A percentile compares a stretch with the other conserved stretches of the same genome.
phyloP scores from a whole-genome alignment of 768 basidiomycete genomes.

The Trametes punicea region DNA sequence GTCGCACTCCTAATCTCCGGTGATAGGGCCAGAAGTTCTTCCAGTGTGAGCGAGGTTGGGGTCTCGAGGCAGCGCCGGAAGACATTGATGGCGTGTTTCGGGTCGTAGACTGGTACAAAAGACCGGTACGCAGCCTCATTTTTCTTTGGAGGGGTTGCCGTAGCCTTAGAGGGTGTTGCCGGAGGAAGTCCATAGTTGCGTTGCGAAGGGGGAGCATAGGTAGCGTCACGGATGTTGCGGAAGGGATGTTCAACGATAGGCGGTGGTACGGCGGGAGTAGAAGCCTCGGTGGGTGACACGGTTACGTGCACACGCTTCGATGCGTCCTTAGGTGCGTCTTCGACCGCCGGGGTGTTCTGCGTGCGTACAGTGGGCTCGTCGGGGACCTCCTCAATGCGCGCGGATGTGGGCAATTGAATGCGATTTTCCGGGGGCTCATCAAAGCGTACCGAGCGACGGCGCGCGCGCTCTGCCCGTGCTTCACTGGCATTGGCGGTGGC shows the following conservation, averaged over 20 bases:
- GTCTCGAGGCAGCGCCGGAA: conserved; percentile 6
- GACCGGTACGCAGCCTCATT: conserved; percentile 1
- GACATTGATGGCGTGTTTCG: conserved; percentile 3
- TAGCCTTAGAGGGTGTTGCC: background rate
- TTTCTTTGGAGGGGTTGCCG: background rate
- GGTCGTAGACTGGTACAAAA: background rate
- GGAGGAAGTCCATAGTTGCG: conserved; percentile 18
- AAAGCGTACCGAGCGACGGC: background rate
- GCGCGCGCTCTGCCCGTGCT: background rate
- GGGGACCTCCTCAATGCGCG: no score
- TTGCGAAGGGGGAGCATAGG: conserved; percentile 1
- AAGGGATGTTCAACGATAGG: conserved; percentile 6
- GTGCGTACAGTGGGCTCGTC: background rate
- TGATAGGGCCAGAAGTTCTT: conserved; percentile 1
- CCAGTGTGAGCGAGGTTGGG: background rate
- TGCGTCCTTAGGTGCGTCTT: background rate
- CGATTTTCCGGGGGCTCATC: background rate
- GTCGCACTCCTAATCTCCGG: conserved; percentile 6
- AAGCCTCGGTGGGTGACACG: background rate
- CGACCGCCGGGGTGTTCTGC: background rate
- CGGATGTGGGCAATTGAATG: no score
- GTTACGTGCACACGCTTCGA: background rate
- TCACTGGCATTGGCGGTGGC: background rate
- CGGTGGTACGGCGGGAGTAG: background rate
- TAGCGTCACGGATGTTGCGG: conserved; percentile 7